Evolutionary conservation across 345 rosid genomes (phyloP), one percentile per base, ranked within the genome.

Genomic region (Syzygium grande): DNA sequence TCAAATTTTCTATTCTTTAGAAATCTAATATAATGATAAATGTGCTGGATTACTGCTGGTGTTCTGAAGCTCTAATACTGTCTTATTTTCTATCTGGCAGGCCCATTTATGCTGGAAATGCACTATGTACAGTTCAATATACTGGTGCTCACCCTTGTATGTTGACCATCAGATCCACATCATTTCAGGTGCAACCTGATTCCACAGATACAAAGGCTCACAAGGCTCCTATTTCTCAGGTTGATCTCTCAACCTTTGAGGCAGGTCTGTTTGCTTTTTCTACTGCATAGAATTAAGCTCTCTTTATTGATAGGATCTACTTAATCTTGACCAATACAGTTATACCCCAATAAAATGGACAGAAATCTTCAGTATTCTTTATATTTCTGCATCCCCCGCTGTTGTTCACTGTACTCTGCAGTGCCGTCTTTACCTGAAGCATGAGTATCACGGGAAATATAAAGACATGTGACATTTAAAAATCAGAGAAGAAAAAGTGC

Each of bases 81-180:
- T 84, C 58, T 61, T 88, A 3, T 84, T 80, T 80, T 84, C 85
- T 68, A 54, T 87, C 84, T 88, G 80, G 65, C 94, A 98, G 99
- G 94, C 99, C 99, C 84, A 97, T 98, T 88, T 98, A 97, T 93
- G 99, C 99, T 19, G 99, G 99, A 91, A 98, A 98, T 90, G 99
- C 98, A 7, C 95, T 98, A 61, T 96, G 97, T 91, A 94, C 94
- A 58, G 97, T 97, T 85, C 92, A 90, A 86, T 98, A 98, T 86
- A 93, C 93, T 78, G 99, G 99, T 90, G 88, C 80, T 0, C 87
- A 89, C 58, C 99, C 99, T 88, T 98, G 99, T 90, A 73, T 98
- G 91, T 90, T 98, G 93, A 92, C 97, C 53, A 89, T 98, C 86
- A 92, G 99, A 94, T 84, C 97, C 19, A 95, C 99, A 84, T 95